Conservation (phyloP, 176 grass and related monocot species). For the Miscanthus lutarioriparius region DNA sequence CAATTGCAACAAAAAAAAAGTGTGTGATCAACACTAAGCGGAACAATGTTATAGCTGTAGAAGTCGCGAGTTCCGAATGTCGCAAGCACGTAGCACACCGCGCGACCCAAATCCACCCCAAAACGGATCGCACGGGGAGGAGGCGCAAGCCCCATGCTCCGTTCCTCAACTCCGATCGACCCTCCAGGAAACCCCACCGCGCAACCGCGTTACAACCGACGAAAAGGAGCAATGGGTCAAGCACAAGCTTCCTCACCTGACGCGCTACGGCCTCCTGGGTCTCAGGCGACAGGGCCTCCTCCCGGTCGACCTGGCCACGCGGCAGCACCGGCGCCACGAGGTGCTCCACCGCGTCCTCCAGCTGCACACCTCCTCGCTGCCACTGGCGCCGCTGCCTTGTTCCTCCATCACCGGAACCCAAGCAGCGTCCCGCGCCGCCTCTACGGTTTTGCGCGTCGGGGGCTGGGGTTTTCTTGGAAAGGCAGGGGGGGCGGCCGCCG, state of each 20-base stretch:
- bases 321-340: conserved; percentile 56
- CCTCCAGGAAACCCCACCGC: too few relatives aligned
- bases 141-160: too few relatives aligned
- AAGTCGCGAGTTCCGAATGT: too few relatives aligned
- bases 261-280: too few relatives aligned
- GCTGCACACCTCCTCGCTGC: not conserved
- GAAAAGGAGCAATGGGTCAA: not conserved
- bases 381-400: not conserved
- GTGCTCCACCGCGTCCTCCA: conserved; percentile 74
- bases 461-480: not conserved
- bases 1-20: not conserved
- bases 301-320: not conserved
- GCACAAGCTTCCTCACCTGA: too few relatives aligned
- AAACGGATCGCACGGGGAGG: too few relatives aligned
- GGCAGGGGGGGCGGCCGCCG: not conserved
- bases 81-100: too few relatives aligned
- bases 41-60: not conserved
- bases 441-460: conserved; percentile 13
- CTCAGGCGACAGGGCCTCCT: too few relatives aligned
- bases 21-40: not conserved
- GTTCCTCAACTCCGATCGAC: too few relatives aligned
- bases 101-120: too few relatives aligned
- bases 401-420: not conserved
- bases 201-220: too few relatives aligned
- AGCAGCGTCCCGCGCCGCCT: not conserved